Conservation (phyloP, 345 rosid genomes). For the thale cress (Arabidopsis thaliana) region DNA sequence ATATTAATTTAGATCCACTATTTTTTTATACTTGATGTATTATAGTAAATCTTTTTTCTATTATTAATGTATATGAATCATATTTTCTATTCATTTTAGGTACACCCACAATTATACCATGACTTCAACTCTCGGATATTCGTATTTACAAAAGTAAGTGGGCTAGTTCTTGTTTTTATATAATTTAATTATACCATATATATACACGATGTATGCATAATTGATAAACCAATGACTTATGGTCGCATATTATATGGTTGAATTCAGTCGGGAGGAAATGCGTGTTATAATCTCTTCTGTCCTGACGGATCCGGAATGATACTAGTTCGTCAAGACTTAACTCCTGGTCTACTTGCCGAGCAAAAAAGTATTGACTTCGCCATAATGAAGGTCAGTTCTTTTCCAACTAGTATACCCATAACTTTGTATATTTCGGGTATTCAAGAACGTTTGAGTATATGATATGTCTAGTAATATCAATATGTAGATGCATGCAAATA, state of each 20-base stretch:
- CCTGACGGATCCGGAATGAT: not conserved
- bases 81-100: slow-evolving; percentile 10
- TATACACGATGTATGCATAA: not conserved
- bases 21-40: not conserved
- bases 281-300: not conserved
- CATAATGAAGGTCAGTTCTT: not conserved
- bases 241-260: not conserved
- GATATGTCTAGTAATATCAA: not conserved
- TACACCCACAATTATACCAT: not conserved
- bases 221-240: not conserved
- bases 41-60: not conserved
- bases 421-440: not conserved
- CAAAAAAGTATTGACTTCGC: not conserved
- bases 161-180: not conserved
- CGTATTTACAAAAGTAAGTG: not conserved
- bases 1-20: not conserved
- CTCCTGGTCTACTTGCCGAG: not conserved
- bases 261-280: not conserved
- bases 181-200: not conserved
- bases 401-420: not conserved
- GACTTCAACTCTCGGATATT: not conserved
- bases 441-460: not conserved
- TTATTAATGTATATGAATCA: not conserved
- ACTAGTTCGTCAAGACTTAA: not conserved
- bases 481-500: not conserved